phyloP scores from a whole-genome alignment of 106 monocot species.

The Apostasia ramifera region DNA sequence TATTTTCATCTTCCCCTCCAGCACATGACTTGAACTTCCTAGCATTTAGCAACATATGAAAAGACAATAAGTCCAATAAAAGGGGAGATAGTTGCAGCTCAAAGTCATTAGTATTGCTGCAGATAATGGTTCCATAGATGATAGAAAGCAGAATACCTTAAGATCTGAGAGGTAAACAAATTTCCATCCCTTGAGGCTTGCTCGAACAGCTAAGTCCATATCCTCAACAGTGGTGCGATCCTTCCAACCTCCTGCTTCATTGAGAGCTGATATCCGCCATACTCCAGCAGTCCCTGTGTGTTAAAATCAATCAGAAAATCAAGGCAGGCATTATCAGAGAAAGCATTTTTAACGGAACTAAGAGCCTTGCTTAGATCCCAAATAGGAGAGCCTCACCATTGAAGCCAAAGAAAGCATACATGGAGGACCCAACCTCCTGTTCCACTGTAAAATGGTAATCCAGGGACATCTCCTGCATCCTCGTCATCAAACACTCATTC shows the following conservation, averaged over 20 bases:
- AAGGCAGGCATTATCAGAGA: neutral
- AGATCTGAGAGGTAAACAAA: slow-evolving; percentile 29
- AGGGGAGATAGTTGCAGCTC: too few species aligned
- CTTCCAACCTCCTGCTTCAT: slow-evolving; percentile 44
- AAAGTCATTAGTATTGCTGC: too few species aligned
- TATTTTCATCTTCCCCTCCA: too few species aligned
- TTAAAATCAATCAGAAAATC: neutral
- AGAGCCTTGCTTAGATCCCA: neutral
- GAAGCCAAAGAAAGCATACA: slow-evolving; percentile 33
- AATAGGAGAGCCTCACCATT: slow-evolving; percentile 11
- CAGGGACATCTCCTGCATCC: slow-evolving; percentile 43
- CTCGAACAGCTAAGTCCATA: slow-evolving; percentile 28
- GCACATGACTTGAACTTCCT: too few species aligned
- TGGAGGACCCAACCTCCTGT: slow-evolving; percentile 32
- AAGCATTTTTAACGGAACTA: neutral
- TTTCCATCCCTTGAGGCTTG: slow-evolving; percentile 35
- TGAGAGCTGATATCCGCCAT: slow-evolving; percentile 31
- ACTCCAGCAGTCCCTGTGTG: slow-evolving; percentile 32
- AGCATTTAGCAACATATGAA: too few species aligned
- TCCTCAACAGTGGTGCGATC: slow-evolving; percentile 23
- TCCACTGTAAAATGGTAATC: slow-evolving; percentile 33
- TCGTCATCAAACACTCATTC: slow-evolving; percentile 32
- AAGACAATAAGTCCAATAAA: too few species aligned
- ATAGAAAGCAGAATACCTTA: slow-evolving; percentile 9
- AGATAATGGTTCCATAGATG: too few species aligned